Conservation (phyloP, 192 early-diverging fungal species). For the Dissophora globulifera region DNA sequence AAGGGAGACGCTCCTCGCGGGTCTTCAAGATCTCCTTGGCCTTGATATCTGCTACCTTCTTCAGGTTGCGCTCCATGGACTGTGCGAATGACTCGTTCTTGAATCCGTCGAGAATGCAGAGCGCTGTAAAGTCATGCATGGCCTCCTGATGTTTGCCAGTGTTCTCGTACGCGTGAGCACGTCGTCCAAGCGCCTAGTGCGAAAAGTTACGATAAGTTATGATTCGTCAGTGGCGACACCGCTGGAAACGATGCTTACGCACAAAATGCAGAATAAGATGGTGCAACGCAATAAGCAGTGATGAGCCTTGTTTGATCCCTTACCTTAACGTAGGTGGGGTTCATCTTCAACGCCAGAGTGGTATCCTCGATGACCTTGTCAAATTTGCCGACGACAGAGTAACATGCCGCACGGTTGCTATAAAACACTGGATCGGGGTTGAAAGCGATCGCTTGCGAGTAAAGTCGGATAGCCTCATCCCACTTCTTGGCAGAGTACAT, state of each 20-base stretch:
- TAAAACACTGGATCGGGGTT: slow-evolving; percentile 87
- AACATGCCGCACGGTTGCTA: slow-evolving; percentile 96
- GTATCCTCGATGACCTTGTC: slow-evolving; percentile 88
- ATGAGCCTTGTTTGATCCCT: too few species aligned
- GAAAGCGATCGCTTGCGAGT: slow-evolving; percentile 90
- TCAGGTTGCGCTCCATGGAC: slow-evolving; percentile 90
- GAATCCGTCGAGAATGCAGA: slow-evolving; percentile 96
- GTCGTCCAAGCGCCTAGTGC: slow-evolving; percentile 62
- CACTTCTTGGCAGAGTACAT: slow-evolving; percentile 87
- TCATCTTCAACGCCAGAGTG: slow-evolving; percentile 81
- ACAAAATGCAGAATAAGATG: too few species aligned
- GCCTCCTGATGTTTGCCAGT: slow-evolving; percentile 60
- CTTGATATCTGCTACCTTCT: slow-evolving; percentile 79
- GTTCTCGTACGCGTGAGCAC: slow-evolving; percentile 68
- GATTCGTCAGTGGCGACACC: slow-evolving; percentile 13
- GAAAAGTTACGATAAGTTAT: too few species aligned
- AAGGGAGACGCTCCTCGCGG: slow-evolving; percentile 80
- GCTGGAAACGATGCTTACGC: too few species aligned
- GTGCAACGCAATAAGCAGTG: too few species aligned
- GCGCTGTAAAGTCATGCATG: slow-evolving; percentile 85
- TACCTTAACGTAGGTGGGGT: slow-evolving; percentile 91
- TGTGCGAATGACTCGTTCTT: slow-evolving; percentile 82
- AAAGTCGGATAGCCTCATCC: slow-evolving; percentile 85
- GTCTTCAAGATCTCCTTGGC: slow-evolving; percentile 77
- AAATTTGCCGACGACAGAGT: slow-evolving; percentile 77